phyloP scores from a whole-genome alignment of 2,329 filamentous ascomycete genomes.

The Setomelanomma holmii region DNA sequence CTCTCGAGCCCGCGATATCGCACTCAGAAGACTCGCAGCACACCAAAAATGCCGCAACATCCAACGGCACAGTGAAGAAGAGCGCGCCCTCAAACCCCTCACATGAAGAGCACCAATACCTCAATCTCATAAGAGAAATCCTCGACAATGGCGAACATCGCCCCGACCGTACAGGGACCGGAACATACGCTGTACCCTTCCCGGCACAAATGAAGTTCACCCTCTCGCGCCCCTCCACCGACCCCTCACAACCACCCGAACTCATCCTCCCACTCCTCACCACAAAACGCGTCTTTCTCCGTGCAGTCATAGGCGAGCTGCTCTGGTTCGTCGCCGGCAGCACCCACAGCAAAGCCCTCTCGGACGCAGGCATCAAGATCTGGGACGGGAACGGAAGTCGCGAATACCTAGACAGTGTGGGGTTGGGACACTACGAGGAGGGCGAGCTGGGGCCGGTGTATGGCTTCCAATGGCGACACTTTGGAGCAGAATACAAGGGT shows the following conservation, averaged over 20 bases:
- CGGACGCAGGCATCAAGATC: conserved; percentile 85
- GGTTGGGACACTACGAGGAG: conserved; percentile 78
- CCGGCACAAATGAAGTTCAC: conserved; percentile 86
- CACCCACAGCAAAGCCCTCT: conserved; percentile 80
- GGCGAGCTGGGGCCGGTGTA: conserved; percentile 96
- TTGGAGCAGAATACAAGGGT: conserved; percentile 82
- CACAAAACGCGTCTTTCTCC: conserved; percentile 94
- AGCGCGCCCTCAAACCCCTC: conserved; percentile 17
- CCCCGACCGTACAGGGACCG: conserved; percentile 91
- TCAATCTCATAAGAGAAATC: conserved; percentile 86
- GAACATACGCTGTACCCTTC: conserved; percentile 88
- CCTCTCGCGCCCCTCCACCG: conserved; percentile 65
- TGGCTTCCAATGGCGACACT: conserved; percentile 98
- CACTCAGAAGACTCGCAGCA: conserved; percentile 23
- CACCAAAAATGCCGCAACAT: conserved; percentile 16
- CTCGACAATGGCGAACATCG: conserved; percentile 83
- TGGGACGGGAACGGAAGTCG: conserved; percentile 98
- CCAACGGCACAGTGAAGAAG: conserved; percentile 7
- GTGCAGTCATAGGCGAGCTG: conserved; percentile 88
- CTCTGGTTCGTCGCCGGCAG: conserved; percentile 92
- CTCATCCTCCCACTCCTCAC: conserved; percentile 90
- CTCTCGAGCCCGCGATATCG: conserved; percentile 33
- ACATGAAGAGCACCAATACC: conserved; percentile 94
- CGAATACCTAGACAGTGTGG: conserved; percentile 85
- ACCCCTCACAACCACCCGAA: conserved; percentile 50